Percentiles rank a stretch among this genome's conserved stretches.
Conservation (phyloP, 345 rosid genomes). For the Dimocarpus longan region DNA sequence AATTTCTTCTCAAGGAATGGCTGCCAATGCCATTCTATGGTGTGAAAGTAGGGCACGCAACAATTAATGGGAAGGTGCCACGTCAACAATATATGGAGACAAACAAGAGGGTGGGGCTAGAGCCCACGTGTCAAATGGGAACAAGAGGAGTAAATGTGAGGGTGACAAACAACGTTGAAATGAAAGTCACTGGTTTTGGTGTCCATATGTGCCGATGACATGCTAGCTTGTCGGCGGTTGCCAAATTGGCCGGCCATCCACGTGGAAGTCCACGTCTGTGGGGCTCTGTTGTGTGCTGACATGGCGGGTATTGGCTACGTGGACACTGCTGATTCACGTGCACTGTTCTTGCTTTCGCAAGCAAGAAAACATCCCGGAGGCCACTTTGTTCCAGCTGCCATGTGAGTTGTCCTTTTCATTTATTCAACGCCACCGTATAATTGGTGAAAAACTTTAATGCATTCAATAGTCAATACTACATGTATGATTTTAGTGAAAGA, state of each 20-base stretch:
- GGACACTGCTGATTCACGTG: constrained; percentile 27
- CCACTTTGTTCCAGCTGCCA: neutral
- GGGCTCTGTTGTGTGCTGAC: neutral
- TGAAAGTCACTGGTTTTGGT: neutral
- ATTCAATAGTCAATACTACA: too few species aligned
- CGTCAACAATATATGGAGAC: neutral
- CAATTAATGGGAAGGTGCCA: constrained; percentile 2
- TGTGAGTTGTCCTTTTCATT: too few species aligned
- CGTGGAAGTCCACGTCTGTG: constrained; percentile 28
- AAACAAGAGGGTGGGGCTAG: neutral
- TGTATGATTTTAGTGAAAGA: too few species aligned
- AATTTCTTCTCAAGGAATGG: neutral
- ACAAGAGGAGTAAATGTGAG: constrained; percentile 35
- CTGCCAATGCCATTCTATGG: neutral
- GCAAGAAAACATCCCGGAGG: constrained; percentile 18
- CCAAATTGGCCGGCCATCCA: constrained; percentile 12
- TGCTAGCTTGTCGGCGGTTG: constrained; percentile 11
- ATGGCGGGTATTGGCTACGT: constrained; percentile 20
- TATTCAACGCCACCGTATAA: too few species aligned
- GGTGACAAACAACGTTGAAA: constrained; percentile 27
- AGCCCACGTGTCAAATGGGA: constrained; percentile 13
- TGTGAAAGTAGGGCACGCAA: neutral
- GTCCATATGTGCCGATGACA: neutral
- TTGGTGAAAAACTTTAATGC: too few species aligned
- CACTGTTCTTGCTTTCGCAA: constrained; percentile 4